Evolutionary conservation across 257 asterid species (phyloP), one percentile per base, ranked within the genome.

Genomic region (Primulina huaijiensis): DNA sequence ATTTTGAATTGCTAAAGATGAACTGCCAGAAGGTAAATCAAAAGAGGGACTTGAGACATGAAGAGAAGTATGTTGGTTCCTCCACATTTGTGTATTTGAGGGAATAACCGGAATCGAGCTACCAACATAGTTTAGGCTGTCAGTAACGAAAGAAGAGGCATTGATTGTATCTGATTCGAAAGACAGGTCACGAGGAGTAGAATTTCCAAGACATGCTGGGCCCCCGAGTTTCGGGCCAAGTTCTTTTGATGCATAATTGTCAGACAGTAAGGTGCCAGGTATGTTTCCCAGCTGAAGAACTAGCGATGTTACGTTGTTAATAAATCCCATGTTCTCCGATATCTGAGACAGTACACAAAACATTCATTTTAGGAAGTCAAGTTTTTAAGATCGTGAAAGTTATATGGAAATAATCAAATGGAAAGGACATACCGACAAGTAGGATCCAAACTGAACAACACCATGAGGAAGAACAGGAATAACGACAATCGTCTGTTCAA

Each of bases 241-340:
- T 69, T 77, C 82, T 62, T 75, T 80, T 56, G 70, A 65, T 53
- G 74, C 71, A 66, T 78, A 75, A 62, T 73, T 78, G 57, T 80
- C 83, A 25, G 85, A 72, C 25, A 75, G 79, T 79, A 85, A 40
- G 67, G 69, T 74, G 3, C 88, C 85, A 14, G 90, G 81, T 38
- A 78, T 74, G 73, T 79, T 61, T 68, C 85, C 90, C 78, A 88
- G 78, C 77, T 87, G 87, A 72, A 64, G 76, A 61, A 89, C 33
- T 69, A 89, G 80, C 23, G 79, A 79, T 69, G 60, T 72, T 62
- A 79, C 94, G 16, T 83, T 89, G 52, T 78, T 82, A 23, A 87
- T 80, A 63, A 89, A 84, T 66, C 81, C 88, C 35, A 73, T 60
- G 62, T 89, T 78, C 86, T 87, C 94, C 78, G 63, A n/a, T 23